Conservation (phyloP, 2,329 filamentous ascomycete genomes). For the Paecilomyces niveus region DNA sequence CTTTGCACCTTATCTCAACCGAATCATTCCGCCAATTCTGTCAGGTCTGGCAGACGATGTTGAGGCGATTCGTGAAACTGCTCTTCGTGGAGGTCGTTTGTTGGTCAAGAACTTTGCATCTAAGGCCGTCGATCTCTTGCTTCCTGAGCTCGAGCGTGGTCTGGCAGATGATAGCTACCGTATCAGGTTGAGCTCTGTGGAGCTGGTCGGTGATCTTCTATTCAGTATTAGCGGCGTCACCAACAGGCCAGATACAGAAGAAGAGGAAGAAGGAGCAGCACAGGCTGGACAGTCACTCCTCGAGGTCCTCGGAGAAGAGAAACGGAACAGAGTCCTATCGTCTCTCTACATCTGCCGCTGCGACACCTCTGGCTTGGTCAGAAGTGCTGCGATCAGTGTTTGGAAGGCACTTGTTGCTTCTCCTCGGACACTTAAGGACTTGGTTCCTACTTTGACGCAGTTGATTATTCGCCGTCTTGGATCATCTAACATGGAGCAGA, state of each 20-base stretch:
- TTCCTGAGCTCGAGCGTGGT: slow-evolving; percentile 92
- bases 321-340: slow-evolving; percentile 94
- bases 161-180: slow-evolving; percentile 96
- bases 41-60: slow-evolving; percentile 91
- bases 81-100: slow-evolving; percentile 83
- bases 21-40: slow-evolving; percentile 91
- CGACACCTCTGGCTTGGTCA: slow-evolving; percentile 88
- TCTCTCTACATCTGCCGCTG: slow-evolving; percentile 95
- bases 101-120: slow-evolving; percentile 98
- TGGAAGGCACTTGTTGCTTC: slow-evolving; percentile 97
- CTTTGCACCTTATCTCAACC: slow-evolving; percentile 90
- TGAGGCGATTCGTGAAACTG: slow-evolving; percentile 95
- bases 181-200: slow-evolving; percentile 95
- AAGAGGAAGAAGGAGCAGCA: slow-evolving; percentile 66
- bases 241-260: slow-evolving; percentile 69
- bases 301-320: slow-evolving; percentile 90
- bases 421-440: slow-evolving; percentile 85
- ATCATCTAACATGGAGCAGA: slow-evolving; percentile 96
- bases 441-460: slow-evolving; percentile 89
- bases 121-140: slow-evolving; percentile 83
- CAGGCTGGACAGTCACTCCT: slow-evolving; percentile 91
- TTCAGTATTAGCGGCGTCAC: slow-evolving; percentile 97
- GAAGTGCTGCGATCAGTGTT: slow-evolving; percentile 79
- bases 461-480: slow-evolving; percentile 89
- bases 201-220: slow-evolving; percentile 89